Conservation (phyloP, 345 rosid species). For the Iberis pinnata region DNA sequence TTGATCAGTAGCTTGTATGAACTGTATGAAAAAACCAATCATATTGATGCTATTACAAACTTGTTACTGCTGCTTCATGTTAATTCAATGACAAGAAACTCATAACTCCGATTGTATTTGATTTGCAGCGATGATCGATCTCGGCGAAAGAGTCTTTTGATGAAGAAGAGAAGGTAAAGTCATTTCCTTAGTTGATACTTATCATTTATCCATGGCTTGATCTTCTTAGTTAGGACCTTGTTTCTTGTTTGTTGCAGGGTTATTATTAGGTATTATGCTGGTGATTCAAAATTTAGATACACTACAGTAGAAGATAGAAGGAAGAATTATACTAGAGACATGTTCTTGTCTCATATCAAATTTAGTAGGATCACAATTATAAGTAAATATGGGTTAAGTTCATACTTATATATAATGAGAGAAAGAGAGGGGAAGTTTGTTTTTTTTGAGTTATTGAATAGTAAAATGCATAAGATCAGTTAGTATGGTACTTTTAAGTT, state of each 20-base stretch:
- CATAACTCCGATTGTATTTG: background rate
- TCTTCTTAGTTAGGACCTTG: conserved; percentile 20
- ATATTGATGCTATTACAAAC: no score
- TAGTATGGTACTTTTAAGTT: background rate
- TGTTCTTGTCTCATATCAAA: conserved; percentile 29
- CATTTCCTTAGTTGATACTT: background rate
- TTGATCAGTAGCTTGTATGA: background rate
- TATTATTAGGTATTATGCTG: conserved; percentile 30
- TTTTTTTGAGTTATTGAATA: conserved; percentile 20
- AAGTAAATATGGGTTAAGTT: conserved; percentile 23
- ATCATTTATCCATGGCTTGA: conserved; percentile 1
- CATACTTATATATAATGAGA: background rate
- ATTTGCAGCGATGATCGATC: conserved; percentile 6
- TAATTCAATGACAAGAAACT: background rate
- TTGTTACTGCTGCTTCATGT: background rate
- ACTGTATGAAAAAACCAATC: background rate
- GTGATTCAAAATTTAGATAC: conserved; percentile 10
- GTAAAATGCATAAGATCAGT: conserved; percentile 12
- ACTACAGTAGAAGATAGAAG: conserved; percentile 21
- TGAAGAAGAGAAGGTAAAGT: conserved; percentile 10
- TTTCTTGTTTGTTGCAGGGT: conserved; percentile 35
- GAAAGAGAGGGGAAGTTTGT: background rate
- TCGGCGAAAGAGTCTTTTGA: conserved; percentile 1
- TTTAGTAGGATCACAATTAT: conserved; percentile 9
- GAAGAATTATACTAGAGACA: conserved; percentile 20